Evolutionary conservation across 345 rosid genomes (phyloP), one percentile per base, ranked within the genome.

Genomic region (Pelargonium nanum): DNA sequence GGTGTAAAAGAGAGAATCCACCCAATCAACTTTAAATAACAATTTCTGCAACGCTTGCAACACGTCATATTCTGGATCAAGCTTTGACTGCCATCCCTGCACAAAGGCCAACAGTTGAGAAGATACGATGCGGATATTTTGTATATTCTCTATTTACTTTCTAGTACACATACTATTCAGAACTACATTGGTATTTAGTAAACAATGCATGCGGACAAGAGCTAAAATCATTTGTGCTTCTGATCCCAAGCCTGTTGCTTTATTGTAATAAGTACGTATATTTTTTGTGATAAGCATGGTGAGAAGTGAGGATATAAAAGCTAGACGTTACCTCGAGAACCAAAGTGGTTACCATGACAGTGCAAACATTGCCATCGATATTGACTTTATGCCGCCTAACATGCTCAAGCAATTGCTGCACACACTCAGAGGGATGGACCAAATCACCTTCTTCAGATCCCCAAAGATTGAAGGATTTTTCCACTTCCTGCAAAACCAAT

Each of bases 61-160:
- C 6, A 69, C 74, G 58, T 74, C 40, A 20, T 74, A 69, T 20
- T 53, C 72, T 15, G 77, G 77, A 58, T 74, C 77, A 25, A 74
- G 66, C 57, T 74, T 74, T 30, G 64, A 62, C 54, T 74, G 77
- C 77, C 77, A 69, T 0, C 74, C 77, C 73, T 69, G 52, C 10
- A 56, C 4, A 7, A 3, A 9, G 45, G 12, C 13, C 32, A 34
- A 34, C 3, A 28, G 32, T 28, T 28, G 32, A 28, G 7, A 7
- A 7, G 32, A 2, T 2, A 28, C 7, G 32, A 28, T 7, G 7
- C 7, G 32, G 7, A 2, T 7, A 28, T 28, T 28, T 28, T 28
- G 32, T 3, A 28, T 7, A 7, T 28, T 28, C 1, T 10, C 13
- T 34, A 1, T 3, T 34, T 9, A 5, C 45, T 34, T 34, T 34